Base-by-base conservation (phyloP, 73 alveolate species). In the Paramecium sexaurelia region DNA sequence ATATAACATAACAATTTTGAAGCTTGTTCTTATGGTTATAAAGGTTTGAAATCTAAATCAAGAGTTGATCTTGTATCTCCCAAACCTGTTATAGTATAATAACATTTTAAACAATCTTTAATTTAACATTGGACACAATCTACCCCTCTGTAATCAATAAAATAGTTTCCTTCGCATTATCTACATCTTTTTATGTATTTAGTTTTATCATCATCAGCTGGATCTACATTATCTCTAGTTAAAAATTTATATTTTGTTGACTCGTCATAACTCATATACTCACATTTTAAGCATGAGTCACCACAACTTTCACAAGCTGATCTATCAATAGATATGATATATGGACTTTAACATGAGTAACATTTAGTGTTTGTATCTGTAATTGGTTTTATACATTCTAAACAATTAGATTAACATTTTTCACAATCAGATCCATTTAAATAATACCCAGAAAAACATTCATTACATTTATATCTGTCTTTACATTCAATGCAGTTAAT, bases 81-180 rank as follows among this genome's bases (percentile, higher is more conserved):
- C 1, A 39, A 11, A n/a, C 13, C 39, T 7, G 83, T 39, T 0
- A 78, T 43, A 19, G 73, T 78, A 41, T 41, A 39, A 43, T 78
- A 78, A 20, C 90, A 78, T 24, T 39, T 39, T 22, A 40, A 22
- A 24, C 90, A 78, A 45, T 40, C 55, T 39, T 22, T 22, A 13
- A 78, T 78, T 11, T 41, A 22, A 26, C 90, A 78, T 24, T 39
- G 29, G 39, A 41, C 69, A 78, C 90, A 78, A 78, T 78, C 68
- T 19, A n/a, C n/a, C 5, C 90, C 90, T 22, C 19, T 41, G 17
- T 39, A 39, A 9, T 27, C 29, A 19, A 78, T 11, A 1, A 24
- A 19, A 13, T 78, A 19, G 22, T 43, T 45, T 11, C 75, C 73
- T 7, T 39, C 40, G 7, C 90, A 78, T 40, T 78, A 26, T 24